Evolutionary conservation across 2,329 filamentous ascomycete species (phyloP), one percentile per base, ranked within the genome.

Genomic region (Diaporthe destruens): DNA sequence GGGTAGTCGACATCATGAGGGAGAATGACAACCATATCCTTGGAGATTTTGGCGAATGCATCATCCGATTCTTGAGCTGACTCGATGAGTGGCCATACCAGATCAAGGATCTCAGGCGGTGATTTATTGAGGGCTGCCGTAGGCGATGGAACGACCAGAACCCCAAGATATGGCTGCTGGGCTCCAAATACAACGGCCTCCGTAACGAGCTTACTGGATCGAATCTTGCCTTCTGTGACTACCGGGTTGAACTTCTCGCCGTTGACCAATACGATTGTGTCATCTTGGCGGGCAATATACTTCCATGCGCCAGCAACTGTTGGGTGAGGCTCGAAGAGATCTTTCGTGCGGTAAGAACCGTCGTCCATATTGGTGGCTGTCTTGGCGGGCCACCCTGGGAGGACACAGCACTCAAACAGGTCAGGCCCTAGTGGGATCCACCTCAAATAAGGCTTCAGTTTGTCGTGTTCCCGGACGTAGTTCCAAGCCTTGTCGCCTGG

Each of bases 401-500:
- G 79, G 0, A 84, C 79, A 14, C 80, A 75, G 67, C 81, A 80
- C 76, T 85, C 75, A 78, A 81, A 85, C 71, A 78, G 72, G 70
- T 82, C 75, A 7, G 80, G 74, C 79, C 82, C 72, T 81, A 80
- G 65, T 25, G 81, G 72, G 42, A 76, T 74, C 79, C 77, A 80
- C n/a, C 71, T 57, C 78, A 76, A 81, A 57, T 75, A 83, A 69
- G 82, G 81, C 5, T 81, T 77, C 0, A 84, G 80, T 9, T 84
- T 83, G 8, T 83, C 81, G 61, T 80, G 80, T 42, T 86, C 82
- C 39, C 85, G 85, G n/a, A 91, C 79, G 74, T 90, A 92, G 76
- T 90, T 87, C 90, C 90, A 92, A 3, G 83, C 86, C 54, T 85
- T 85, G 77, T 92, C 90, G 1, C 81, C 85, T 3, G 78, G 77